Conservation (phyloP, 257 asterid genomes). For the Echium plantagineum region DNA sequence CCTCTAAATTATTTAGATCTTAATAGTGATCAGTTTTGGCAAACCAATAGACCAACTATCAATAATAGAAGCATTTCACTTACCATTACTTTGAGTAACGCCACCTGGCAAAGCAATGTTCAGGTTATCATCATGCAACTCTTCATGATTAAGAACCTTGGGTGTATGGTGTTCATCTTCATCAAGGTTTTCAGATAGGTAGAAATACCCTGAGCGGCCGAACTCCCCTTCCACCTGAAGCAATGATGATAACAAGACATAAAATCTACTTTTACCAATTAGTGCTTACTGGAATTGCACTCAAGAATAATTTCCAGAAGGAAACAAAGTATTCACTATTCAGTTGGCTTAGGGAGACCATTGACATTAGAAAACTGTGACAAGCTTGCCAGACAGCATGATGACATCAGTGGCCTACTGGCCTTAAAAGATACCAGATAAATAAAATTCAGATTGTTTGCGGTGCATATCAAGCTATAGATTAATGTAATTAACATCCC, state of each 20-base stretch:
- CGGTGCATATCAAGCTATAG: neutral
- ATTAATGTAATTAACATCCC: neutral
- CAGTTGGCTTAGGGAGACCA: neutral
- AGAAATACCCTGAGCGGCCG: constrained; percentile 53
- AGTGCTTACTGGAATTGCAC: constrained; percentile 2
- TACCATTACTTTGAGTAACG: constrained; percentile 41
- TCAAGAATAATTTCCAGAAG: too few species aligned
- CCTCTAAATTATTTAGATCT: neutral
- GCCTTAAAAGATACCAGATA: neutral
- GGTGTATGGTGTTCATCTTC: constrained; percentile 74
- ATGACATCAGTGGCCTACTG: neutral
- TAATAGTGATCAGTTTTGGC: neutral
- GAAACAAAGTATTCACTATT: too few species aligned
- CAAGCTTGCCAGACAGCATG: neutral
- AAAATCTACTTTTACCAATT: constrained; percentile 9
- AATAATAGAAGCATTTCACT: constrained; percentile 12
- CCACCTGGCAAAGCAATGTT: constrained; percentile 51
- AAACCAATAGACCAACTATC: neutral
- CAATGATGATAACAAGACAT: constrained; percentile 12
- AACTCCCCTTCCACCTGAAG: constrained; percentile 74
- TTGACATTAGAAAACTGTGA: neutral
- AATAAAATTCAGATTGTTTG: too few species aligned
- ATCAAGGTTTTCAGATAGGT: constrained; percentile 80
- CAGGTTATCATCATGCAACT: constrained; percentile 27
- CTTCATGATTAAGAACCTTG: constrained; percentile 63